A percentile compares a stretch with the other conserved stretches of the same genome.
phyloP scores from a whole-genome alignment of 192 early-diverging fungal genomes.

The Mortierella claussenii region DNA sequence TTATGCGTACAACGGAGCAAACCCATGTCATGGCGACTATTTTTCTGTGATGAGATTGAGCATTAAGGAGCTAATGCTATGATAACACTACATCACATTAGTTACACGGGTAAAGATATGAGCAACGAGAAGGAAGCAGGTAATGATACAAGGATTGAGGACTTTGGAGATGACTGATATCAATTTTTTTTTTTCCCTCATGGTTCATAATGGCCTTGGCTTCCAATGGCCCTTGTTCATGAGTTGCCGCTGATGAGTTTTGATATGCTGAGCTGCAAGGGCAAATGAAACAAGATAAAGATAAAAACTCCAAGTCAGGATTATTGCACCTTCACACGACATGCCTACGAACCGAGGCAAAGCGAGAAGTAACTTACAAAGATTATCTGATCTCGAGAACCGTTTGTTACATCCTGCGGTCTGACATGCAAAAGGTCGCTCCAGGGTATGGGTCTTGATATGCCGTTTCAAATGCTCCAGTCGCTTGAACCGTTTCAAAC shows the following conservation, averaged over 20 bases:
- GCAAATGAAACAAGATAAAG: conserved; percentile 8
- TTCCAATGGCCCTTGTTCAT: conserved; percentile 47
- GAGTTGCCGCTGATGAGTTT: conserved; percentile 51
- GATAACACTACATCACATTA: too few relatives aligned
- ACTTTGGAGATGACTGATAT: too few relatives aligned
- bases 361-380: conserved; percentile 48
- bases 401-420: conserved; percentile 78
- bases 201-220: conserved; percentile 12
- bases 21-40: too few relatives aligned
- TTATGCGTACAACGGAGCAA: too few relatives aligned
- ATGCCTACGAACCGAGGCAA: too few relatives aligned
- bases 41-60: too few relatives aligned
- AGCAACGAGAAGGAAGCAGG: too few relatives aligned
- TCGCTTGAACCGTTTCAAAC: conserved; percentile 54
- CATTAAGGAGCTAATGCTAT: too few relatives aligned
- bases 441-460: conserved; percentile 80
- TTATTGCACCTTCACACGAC: too few relatives aligned
- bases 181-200: too few relatives aligned
- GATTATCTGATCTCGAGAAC: conserved; percentile 82
- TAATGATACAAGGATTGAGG: not conserved
- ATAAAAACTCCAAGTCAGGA: too few relatives aligned
- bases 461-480: conserved; percentile 88
- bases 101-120: too few relatives aligned
- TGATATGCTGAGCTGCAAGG: conserved; percentile 54
- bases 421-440: conserved; percentile 74